Evolutionary conservation across 257 asterid species (phyloP).

Genomic region (Primulina tabacum): DNA sequence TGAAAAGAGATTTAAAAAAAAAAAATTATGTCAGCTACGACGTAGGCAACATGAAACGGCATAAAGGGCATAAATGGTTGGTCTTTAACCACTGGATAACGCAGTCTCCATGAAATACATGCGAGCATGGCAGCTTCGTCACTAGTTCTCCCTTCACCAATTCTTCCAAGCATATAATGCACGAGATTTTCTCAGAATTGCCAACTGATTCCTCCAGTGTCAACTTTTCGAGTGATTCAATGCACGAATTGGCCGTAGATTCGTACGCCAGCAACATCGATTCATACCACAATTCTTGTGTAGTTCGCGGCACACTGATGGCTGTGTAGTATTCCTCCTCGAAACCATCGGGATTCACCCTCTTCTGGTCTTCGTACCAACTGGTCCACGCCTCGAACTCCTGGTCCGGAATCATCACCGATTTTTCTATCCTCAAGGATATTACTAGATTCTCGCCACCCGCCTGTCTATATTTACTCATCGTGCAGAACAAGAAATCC

Average conservation of each 20-base stretch:
- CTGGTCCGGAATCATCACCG: not conserved
- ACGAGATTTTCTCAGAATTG: not conserved
- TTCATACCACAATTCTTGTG: not conserved
- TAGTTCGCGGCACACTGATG: not conserved
- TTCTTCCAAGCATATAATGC: not conserved
- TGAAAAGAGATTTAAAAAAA: too few species aligned
- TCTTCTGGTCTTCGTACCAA: not conserved
- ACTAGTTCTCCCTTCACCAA: too few species aligned
- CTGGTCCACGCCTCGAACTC: not conserved
- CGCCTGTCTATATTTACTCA: not conserved
- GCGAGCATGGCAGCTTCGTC: not conserved
- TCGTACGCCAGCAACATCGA: not conserved
- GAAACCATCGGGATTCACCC: not conserved
- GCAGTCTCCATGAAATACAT: not conserved
- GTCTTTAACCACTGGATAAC: not conserved
- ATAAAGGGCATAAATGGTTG: not conserved
- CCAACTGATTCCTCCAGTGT: not conserved
- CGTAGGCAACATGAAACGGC: not conserved
- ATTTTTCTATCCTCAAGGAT: not conserved
- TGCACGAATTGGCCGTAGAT: not conserved
- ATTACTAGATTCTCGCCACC: not conserved
- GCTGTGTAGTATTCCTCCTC: not conserved
- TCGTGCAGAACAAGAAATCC: not conserved
- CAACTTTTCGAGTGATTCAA: not conserved
- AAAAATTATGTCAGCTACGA: not conserved